Evolutionary conservation across 352 stramenopile species (phyloP), one percentile per base, ranked within the genome.

Genomic region (Phytophthora ohioensis): DNA sequence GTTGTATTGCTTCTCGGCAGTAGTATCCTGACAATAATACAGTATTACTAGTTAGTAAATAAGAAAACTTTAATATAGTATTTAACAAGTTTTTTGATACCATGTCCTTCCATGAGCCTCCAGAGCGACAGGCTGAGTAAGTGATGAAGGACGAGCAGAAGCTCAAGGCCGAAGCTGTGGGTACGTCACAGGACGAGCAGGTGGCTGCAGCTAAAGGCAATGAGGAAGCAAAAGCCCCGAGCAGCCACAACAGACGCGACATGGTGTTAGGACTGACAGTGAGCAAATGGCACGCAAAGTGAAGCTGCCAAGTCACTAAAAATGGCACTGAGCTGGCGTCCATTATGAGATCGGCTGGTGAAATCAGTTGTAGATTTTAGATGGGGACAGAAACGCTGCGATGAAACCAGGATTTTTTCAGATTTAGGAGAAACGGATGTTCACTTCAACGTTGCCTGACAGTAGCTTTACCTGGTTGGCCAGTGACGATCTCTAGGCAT

Each of bases 181-280:
- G 86, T 36, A 89, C 77, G 70, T 91, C 85, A 55, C 85, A 93
- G 9, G 80, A 70, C 36, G 64, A 76, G 58, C 85, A 93, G 45
- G 57, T 48, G 56, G 73, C 45, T 30, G 43, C 45, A 12, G 65
- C 36, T 4, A 59, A 36, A 2, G 57, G 11, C n/a, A 59, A 12
- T 1, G 8, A 52, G 1, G 43, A 42, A 10, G 31, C 42, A 31
- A 39, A 56, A 39, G 39, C 51, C 11, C 35, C 42, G n/a, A 67
- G 45, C 13, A 71, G 55, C 45, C 47, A 48, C 54, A 59, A 27
- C 41, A 77, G 64, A 58, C 57, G 54, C 55, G 15, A 38, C 69
- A 73, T 76, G 52, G n/a, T 43, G 17, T 2, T 11, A 17, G 34
- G 41, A 54, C 53, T 27, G 39, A 47, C 39, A 45, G 59, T 53